phyloP scores from a whole-genome alignment of 306 rosid species.

The Begonia fuchsioides region DNA sequence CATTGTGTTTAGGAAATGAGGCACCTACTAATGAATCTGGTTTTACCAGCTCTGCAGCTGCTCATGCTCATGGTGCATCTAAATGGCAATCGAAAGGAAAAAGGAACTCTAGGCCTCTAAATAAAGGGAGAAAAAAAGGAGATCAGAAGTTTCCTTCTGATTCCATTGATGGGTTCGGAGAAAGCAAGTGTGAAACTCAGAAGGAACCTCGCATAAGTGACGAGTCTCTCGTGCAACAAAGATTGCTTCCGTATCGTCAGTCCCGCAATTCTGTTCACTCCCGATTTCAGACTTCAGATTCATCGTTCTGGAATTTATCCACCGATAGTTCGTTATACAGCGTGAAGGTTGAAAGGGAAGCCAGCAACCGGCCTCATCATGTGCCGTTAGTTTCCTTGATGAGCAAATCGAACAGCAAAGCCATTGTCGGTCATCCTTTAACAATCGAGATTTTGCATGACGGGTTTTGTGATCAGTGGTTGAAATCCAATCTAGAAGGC shows the following conservation, averaged over 20 bases:
- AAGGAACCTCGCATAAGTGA: conserved; percentile 9
- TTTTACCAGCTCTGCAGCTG: conserved; percentile 34
- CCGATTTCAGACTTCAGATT: conserved; percentile 47
- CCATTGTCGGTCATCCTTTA: conserved; percentile 87
- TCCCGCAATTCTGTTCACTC: conserved; percentile 62
- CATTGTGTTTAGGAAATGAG: no score
- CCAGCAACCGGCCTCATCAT: conserved; percentile 66
- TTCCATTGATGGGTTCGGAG: conserved; percentile 28
- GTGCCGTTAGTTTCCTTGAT: conserved; percentile 86
- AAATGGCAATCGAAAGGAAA: conserved; percentile 94
- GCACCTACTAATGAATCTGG: conserved; percentile 47
- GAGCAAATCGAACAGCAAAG: conserved; percentile 79
- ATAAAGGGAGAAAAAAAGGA: conserved; percentile 35
- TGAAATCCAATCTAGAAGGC: conserved; percentile 23
- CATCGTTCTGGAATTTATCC: conserved; percentile 27
- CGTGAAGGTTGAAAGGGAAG: conserved; percentile 59
- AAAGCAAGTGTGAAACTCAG: conserved; percentile 19
- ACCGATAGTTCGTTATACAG: conserved; percentile 44
- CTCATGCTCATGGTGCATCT: conserved; percentile 40
- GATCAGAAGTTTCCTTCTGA: no score
- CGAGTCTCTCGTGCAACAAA: conserved; percentile 37
- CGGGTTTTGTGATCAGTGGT: conserved; percentile 34
- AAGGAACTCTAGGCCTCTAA: conserved; percentile 79
- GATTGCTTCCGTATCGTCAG: conserved; percentile 73
- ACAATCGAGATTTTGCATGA: conserved; percentile 55